These are phyloP conservation scores for Penstemon newberryi DNA, from an alignment of 257 asterid species.

Conservation along the genomic window DNA sequence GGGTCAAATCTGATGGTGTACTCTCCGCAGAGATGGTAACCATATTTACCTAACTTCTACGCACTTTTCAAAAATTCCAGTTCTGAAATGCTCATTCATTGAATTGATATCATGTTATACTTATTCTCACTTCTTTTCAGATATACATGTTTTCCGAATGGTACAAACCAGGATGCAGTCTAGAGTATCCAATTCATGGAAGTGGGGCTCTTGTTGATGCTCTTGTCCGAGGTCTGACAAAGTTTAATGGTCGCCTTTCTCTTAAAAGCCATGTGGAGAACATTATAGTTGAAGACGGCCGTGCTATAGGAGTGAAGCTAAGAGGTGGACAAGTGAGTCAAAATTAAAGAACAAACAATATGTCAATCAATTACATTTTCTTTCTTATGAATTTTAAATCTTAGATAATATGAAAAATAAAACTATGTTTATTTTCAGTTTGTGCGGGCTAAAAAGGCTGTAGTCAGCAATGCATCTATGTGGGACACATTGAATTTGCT, in stretches of 20 bases:
- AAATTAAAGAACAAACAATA: not conserved
- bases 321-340: slow-evolving; percentile 84
- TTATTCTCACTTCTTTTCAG: slow-evolving; percentile 36
- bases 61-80: not conserved
- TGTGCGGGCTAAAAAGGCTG: slow-evolving; percentile 83
- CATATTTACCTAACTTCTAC: slow-evolving; percentile 16
- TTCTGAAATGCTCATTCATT: slow-evolving; percentile 5
- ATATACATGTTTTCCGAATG: slow-evolving; percentile 96
- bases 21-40: slow-evolving; percentile 96
- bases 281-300: slow-evolving; percentile 80
- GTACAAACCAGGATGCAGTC: slow-evolving; percentile 88
- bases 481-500: slow-evolving; percentile 84
- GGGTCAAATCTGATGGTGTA: slow-evolving; percentile 87
- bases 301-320: slow-evolving; percentile 87
- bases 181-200: slow-evolving; percentile 93
- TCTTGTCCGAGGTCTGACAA: slow-evolving; percentile 78
- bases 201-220: slow-evolving; percentile 88
- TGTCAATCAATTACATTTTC: not conserved
- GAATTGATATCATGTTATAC: not conserved
- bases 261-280: slow-evolving; percentile 82
- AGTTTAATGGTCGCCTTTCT: slow-evolving; percentile 83
- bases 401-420: not conserved
- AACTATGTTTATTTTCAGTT: slow-evolving; percentile 49
- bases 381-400: not conserved
- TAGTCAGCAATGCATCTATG: slow-evolving; percentile 96